Evolutionary conservation across 495 filamentous ascomycete genomes (phyloP).

Genomic region (Aspergillus avenaceus): DNA sequence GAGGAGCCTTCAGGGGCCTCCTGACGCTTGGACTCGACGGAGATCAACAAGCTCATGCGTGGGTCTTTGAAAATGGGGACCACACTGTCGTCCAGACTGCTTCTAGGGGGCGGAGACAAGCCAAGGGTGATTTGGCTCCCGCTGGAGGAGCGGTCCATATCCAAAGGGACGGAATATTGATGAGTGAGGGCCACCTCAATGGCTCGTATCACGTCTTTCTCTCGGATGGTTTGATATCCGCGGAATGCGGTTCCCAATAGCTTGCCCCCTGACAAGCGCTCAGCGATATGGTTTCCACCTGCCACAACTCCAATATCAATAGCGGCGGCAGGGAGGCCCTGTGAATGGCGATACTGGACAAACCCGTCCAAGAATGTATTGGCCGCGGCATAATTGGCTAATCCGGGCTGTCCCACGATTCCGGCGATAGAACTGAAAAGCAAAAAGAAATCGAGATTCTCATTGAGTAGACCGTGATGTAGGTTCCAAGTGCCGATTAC

Average conservation of each 20-base stretch:
- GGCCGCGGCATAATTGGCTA: slow-evolving; percentile 24
- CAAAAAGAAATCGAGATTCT: slow-evolving; percentile 39
- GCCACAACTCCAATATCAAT: slow-evolving; percentile 41
- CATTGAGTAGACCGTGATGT: slow-evolving; percentile 6
- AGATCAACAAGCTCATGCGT: not conserved
- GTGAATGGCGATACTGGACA: slow-evolving; percentile 16
- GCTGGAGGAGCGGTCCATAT: not conserved
- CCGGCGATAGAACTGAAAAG: slow-evolving; percentile 30
- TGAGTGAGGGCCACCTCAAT: slow-evolving; percentile 2
- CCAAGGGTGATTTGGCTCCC: slow-evolving; percentile 4
- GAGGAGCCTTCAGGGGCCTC: not conserved
- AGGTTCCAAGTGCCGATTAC: slow-evolving; percentile 36
- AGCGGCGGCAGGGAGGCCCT: slow-evolving; percentile 13
- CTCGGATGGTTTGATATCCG: not conserved
- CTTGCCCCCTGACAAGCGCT: not conserved
- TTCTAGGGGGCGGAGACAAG: not conserved
- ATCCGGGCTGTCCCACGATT: slow-evolving; percentile 14
- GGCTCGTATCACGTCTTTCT: slow-evolving; percentile 1
- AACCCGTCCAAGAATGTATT: slow-evolving; percentile 26
- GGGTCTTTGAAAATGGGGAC: not conserved
- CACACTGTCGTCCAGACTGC: not conserved
- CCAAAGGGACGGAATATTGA: not conserved
- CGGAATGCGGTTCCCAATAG: not conserved
- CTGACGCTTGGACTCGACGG: not conserved
- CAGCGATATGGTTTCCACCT: slow-evolving; percentile 25